Percentiles rank a stretch among this genome's conserved stretches.
Conservation (phyloP, 2,329 filamentous ascomycete genomes). For the Ilyonectria sp. region DNA sequence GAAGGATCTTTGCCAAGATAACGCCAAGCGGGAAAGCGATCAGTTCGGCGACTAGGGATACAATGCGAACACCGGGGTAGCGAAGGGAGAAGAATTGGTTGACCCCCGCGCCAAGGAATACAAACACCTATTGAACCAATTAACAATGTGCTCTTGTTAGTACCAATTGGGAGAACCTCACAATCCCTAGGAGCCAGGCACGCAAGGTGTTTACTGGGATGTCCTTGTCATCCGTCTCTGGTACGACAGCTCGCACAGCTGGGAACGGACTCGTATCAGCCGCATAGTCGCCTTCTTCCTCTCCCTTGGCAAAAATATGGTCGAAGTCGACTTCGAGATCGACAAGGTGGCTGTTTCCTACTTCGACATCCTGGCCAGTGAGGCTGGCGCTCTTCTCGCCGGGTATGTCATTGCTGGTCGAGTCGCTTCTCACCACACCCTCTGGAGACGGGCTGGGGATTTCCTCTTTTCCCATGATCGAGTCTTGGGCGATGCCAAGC, state of each 20-base stretch:
- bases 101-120: constrained; percentile 23
- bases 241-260: constrained; percentile 21
- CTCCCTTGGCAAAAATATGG: constrained; percentile 14
- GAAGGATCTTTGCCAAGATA: constrained; percentile 11
- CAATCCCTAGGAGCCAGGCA: constrained; percentile 24
- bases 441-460: not conserved
- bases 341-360: constrained; percentile 11
- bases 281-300: constrained; percentile 18
- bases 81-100: constrained; percentile 27
- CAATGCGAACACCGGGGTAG: constrained; percentile 23
- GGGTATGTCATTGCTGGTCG: not conserved
- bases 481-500: not conserved
- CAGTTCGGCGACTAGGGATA: constrained; percentile 25
- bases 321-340: constrained; percentile 24
- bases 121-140: constrained; percentile 12
- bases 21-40: constrained; percentile 24
- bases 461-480: constrained; percentile 1
- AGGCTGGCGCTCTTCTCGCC: not conserved
- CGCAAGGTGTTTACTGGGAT: constrained; percentile 27
- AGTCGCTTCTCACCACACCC: not conserved
- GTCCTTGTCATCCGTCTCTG: constrained; percentile 20
- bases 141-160: not conserved
- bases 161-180: not conserved
- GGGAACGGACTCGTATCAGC: constrained; percentile 25
- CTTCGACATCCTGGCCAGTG: constrained; percentile 14